Percentiles rank a stretch among this genome's conserved stretches.
Evolutionary conservation across 306 rosid species (phyloP).

Genomic region (Fragaria nilgerrensis): DNA sequence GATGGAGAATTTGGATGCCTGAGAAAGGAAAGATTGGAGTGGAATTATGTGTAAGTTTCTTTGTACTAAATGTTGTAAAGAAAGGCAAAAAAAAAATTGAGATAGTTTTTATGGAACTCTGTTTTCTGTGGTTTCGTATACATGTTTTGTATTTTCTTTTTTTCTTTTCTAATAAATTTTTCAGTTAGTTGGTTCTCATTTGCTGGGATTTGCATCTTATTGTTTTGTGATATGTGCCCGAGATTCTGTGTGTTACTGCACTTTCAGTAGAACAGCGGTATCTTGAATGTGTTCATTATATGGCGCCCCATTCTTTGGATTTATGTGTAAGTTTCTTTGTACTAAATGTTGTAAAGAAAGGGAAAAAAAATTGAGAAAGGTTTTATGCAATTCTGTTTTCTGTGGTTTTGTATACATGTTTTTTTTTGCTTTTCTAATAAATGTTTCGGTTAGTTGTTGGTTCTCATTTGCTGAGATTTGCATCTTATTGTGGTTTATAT

Average conservation of each 20-base stretch:
- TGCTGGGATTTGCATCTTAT: not conserved
- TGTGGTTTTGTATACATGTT: not conserved
- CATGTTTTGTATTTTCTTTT: not conserved
- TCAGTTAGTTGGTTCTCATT: conserved; percentile 4
- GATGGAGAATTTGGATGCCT: conserved; percentile 80
- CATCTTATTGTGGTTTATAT: not conserved
- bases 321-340: conserved; percentile 36
- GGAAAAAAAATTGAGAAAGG: not conserved
- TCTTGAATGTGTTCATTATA: not conserved
- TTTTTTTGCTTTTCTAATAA: not conserved
- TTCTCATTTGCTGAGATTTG: not conserved
- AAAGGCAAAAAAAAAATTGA: not conserved
- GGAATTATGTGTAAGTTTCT: conserved; percentile 36
- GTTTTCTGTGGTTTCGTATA: not conserved
- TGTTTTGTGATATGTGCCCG: not conserved
- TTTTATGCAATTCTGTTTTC: not conserved
- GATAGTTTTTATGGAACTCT: not conserved
- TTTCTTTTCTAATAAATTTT: not conserved
- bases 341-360: conserved; percentile 8
- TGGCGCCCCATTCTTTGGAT: not conserved
- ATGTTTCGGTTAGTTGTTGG: conserved; percentile 10
- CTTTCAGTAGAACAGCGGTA: not conserved
- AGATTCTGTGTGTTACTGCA: not conserved
- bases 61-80: conserved; percentile 6
- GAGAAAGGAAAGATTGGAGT: conserved; percentile 15